phyloP scores from a whole-genome alignment of 192 early-diverging fungal genomes.

The Umbelopsis sp. region DNA sequence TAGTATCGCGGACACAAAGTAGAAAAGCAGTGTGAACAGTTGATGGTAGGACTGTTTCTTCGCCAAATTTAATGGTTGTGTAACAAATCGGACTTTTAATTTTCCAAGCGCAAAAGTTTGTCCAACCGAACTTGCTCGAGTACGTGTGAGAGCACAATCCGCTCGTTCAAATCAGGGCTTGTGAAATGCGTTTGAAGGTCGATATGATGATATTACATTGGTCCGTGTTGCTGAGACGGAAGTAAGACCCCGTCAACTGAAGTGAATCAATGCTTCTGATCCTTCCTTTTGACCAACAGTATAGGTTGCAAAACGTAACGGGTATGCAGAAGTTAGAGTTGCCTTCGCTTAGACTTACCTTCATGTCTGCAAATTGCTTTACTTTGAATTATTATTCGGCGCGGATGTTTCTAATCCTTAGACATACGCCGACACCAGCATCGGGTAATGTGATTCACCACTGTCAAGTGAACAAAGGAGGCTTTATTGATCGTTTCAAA shows the following conservation, averaged over 20 bases:
- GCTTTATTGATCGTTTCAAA: no score
- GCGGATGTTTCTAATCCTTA: no score
- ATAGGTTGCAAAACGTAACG: no score
- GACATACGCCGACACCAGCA: no score
- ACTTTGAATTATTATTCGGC: no score
- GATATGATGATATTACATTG: conserved; percentile 17
- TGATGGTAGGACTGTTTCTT: not conserved
- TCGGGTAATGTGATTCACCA: no score
- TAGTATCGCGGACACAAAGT: no score
- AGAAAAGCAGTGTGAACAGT: not conserved
- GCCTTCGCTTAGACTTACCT: no score
- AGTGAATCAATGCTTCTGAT: conserved; percentile 22
- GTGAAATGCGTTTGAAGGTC: not conserved
- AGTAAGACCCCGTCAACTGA: conserved; percentile 23
- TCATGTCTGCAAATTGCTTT: no score
- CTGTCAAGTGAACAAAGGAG: no score
- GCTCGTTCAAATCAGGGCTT: not conserved
- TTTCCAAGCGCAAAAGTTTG: not conserved
- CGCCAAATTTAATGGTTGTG: not conserved
- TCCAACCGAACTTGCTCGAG: not conserved
- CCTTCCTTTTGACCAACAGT: not conserved
- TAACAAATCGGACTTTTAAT: conserved; percentile 19
- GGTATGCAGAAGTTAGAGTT: no score
- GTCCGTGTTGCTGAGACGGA: conserved; percentile 23
- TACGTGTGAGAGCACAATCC: not conserved